A percentile compares a stretch with the other conserved stretches of the same genome.
Conservation (phyloP, 1,284 basidiomycete genomes). For the Austroboletus novae-zelandiae region DNA sequence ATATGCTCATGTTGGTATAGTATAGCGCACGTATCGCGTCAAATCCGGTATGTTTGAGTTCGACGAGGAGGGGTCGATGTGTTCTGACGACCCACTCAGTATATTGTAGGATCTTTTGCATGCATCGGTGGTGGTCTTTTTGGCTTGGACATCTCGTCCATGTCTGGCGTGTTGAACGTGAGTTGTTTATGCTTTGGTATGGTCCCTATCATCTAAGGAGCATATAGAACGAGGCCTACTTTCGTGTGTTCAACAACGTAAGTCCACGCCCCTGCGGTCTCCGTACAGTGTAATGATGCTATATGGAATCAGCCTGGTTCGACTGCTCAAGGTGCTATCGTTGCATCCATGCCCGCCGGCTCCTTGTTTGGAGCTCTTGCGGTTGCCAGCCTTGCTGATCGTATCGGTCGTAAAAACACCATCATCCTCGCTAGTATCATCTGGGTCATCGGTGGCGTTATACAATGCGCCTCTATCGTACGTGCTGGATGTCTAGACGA, state of each 20-base stretch:
- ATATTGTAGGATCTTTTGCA: constrained; percentile 74
- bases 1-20: constrained; percentile 24
- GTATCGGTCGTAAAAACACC: constrained; percentile 62
- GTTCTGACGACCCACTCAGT: constrained; percentile 34
- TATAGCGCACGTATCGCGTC: constrained; percentile 49
- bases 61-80: background rate
- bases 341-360: constrained; percentile 76
- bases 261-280: constrained; percentile 12
- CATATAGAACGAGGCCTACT: constrained; percentile 56
- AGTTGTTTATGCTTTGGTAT: constrained; percentile 16
- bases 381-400: constrained; percentile 62
- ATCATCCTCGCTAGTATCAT: constrained; percentile 63
- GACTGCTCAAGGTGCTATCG: constrained; percentile 68
- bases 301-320: constrained; percentile 41
- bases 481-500: background rate
- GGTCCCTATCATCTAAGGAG: background rate
- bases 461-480: constrained; percentile 34
- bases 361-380: constrained; percentile 62
- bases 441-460: constrained; percentile 70
- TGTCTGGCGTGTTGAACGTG: constrained; percentile 75
- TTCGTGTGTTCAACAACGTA: constrained; percentile 48
- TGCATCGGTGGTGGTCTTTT: constrained; percentile 79
- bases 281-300: background rate
- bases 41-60: constrained; percentile 41
- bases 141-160: constrained; percentile 77